A percentile compares a stretch with the other conserved stretches of the same genome.
These are phyloP conservation scores for Incumbomyces lentus DNA, from an alignment of 2,329 filamentous ascomycete species.

Conservation along the genomic window DNA sequence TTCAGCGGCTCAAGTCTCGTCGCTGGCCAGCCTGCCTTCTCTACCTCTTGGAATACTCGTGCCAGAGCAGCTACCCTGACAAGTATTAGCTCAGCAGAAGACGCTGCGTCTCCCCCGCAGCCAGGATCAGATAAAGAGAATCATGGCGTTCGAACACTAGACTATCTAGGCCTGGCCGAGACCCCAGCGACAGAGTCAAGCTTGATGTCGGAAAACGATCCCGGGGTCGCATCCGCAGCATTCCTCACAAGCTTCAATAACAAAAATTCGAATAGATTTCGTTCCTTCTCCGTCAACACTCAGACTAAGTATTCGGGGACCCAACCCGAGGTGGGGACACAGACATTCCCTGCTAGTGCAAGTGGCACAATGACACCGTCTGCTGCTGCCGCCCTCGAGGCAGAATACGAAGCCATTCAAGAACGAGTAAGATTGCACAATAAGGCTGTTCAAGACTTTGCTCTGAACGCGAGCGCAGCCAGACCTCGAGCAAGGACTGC, in stretches of 20 bases:
- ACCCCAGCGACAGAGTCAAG: slow-evolving; percentile 75
- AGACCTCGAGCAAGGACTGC: slow-evolving; percentile 84
- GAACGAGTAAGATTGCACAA: slow-evolving; percentile 79
- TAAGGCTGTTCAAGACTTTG: slow-evolving; percentile 83
- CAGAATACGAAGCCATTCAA: slow-evolving; percentile 51
- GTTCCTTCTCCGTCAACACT: slow-evolving; percentile 96
- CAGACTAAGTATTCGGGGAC: slow-evolving; percentile 92
- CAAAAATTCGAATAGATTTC: slow-evolving; percentile 72
- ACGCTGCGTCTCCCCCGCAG: slow-evolving; percentile 74
- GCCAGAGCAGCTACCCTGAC: slow-evolving; percentile 81
- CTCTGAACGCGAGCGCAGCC: slow-evolving; percentile 68
- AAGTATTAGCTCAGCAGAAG: slow-evolving; percentile 80
- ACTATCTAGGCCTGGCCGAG: slow-evolving; percentile 90
- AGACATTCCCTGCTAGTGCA: slow-evolving; percentile 44
- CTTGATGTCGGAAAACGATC: slow-evolving; percentile 45
- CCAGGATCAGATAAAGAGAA: slow-evolving; percentile 77
- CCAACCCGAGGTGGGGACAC: slow-evolving; percentile 59
- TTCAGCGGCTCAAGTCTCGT: slow-evolving; percentile 46
- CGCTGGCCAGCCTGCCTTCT: slow-evolving; percentile 83
- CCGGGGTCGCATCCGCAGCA: slow-evolving; percentile 50
- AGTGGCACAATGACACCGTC: slow-evolving; percentile 51
- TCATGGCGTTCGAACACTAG: slow-evolving; percentile 81
- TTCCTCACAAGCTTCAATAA: slow-evolving; percentile 56
- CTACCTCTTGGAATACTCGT: slow-evolving; percentile 73
- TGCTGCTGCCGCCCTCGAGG: slow-evolving; percentile 43